A percentile compares a stretch with the other conserved stretches of the same genome.
Conservation (phyloP, 139 green algal species). For the Edaphochlamys debaryana region DNA sequence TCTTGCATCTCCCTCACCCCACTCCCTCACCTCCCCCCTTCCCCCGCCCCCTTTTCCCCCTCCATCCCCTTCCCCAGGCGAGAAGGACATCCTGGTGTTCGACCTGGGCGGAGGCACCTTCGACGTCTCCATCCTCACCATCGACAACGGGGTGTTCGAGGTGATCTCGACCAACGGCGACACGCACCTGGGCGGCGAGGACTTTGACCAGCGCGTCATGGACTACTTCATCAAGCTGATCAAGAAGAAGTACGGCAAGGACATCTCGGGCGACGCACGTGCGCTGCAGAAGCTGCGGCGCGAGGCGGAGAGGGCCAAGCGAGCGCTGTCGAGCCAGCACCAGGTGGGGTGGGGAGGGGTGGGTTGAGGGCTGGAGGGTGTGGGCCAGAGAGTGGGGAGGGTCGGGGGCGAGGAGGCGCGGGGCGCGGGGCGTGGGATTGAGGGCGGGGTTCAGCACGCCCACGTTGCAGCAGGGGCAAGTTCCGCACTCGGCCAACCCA, state of each 20-base stretch:
- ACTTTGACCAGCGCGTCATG: conserved; percentile 99
- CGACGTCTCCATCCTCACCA: conserved; percentile 98
- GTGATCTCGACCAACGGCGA: conserved; percentile 94
- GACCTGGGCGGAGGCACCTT: conserved; percentile 99
- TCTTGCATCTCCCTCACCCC: too few relatives aligned
- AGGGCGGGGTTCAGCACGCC: too few relatives aligned
- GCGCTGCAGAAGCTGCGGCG: conserved; percentile 96
- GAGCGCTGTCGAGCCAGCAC: conserved; percentile 95
- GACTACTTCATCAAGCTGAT: conserved; percentile 99
- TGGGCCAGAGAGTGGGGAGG: background rate
- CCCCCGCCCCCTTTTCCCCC: too few relatives aligned
- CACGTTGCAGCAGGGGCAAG: too few relatives aligned
- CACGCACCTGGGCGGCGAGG: conserved; percentile 97
- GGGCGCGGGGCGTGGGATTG: too few relatives aligned
- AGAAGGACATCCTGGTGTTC: conserved; percentile 99
- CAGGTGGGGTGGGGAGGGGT: conserved; percentile 60
- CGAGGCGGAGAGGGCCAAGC: conserved; percentile 98
- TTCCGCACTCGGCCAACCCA: too few relatives aligned
- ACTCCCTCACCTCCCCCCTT: too few relatives aligned
- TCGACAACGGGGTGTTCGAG: conserved; percentile 98
- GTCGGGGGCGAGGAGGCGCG: too few relatives aligned
- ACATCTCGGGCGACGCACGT: conserved; percentile 90
- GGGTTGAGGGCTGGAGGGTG: too few relatives aligned
- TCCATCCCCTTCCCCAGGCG: conserved; percentile 24
- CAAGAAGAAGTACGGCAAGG: conserved; percentile 97